These are phyloP conservation scores for Xerocomus nothofagi DNA, from an alignment of 1,284 basidiomycete species.

Conservation along the genomic window DNA sequence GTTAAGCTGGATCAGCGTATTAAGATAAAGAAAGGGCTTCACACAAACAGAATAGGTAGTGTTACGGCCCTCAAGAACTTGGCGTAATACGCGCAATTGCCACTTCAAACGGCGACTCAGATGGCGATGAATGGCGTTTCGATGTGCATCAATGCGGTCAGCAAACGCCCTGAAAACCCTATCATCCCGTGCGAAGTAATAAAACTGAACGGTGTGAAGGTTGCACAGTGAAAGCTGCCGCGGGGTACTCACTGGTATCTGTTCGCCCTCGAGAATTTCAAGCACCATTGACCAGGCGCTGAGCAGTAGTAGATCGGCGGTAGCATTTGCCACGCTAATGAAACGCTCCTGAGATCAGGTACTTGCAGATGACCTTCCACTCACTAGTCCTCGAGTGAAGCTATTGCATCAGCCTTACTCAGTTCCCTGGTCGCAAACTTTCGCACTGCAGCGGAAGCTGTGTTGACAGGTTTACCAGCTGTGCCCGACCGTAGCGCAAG, in stretches of 20 bases:
- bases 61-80: slow-evolving; percentile 62
- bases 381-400: slow-evolving; percentile 80
- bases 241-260: slow-evolving; percentile 57
- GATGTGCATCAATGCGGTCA: slow-evolving; percentile 57
- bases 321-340: slow-evolving; percentile 74
- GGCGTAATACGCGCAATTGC: slow-evolving; percentile 65
- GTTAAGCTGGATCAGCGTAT: slow-evolving; percentile 12
- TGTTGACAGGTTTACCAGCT: slow-evolving; percentile 64
- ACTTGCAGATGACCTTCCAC: slow-evolving; percentile 25
- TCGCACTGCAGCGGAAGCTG: slow-evolving; percentile 64
- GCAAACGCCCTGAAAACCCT: slow-evolving; percentile 71
- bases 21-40: neutral
- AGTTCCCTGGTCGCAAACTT: slow-evolving; percentile 77
- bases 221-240: neutral
- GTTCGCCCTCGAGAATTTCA: slow-evolving; percentile 51
- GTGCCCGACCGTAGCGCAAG: slow-evolving; percentile 62
- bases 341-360: neutral
- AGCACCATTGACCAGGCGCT: slow-evolving; percentile 67
- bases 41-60: slow-evolving; percentile 61
- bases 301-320: slow-evolving; percentile 71
- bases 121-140: slow-evolving; percentile 47
- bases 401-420: slow-evolving; percentile 72
- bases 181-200: slow-evolving; percentile 80
- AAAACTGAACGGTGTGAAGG: slow-evolving; percentile 47
- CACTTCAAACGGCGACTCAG: slow-evolving; percentile 61